phyloP scores from a whole-genome alignment of 306 rosid genomes.

The Albizia julibrissin region DNA sequence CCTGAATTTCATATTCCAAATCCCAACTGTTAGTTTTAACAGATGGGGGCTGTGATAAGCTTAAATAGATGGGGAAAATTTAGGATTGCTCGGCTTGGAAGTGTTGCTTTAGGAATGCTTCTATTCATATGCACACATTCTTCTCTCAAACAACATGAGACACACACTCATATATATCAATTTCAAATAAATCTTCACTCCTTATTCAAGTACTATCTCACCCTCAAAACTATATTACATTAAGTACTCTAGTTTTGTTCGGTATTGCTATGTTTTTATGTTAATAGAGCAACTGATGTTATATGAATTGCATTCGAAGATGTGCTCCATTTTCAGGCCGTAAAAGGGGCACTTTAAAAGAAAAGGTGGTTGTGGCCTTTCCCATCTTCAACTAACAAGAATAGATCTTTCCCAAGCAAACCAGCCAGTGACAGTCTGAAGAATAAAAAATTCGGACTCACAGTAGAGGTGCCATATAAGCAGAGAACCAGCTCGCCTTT shows the following conservation, averaged over 20 bases:
- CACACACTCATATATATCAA: not conserved
- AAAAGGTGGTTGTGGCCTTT: no score
- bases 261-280: not conserved
- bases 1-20: not conserved
- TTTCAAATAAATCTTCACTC: not conserved
- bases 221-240: not conserved
- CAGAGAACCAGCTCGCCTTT: not conserved
- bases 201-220: not conserved
- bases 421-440: not conserved
- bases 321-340: not conserved
- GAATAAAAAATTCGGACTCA: not conserved
- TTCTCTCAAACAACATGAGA: not conserved
- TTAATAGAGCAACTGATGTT: not conserved
- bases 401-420: not conserved
- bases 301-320: not conserved
- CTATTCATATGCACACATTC: not conserved
- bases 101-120: not conserved
- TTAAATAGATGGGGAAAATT: not conserved
- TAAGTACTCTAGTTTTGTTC: not conserved
- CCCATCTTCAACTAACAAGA: not conserved
- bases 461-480: not conserved
- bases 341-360: no score
- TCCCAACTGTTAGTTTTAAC: not conserved
- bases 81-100: not conserved
- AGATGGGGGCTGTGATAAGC: not conserved